Base-by-base conservation (phyloP, 306 rosid species). In the Senna tora region DNA sequence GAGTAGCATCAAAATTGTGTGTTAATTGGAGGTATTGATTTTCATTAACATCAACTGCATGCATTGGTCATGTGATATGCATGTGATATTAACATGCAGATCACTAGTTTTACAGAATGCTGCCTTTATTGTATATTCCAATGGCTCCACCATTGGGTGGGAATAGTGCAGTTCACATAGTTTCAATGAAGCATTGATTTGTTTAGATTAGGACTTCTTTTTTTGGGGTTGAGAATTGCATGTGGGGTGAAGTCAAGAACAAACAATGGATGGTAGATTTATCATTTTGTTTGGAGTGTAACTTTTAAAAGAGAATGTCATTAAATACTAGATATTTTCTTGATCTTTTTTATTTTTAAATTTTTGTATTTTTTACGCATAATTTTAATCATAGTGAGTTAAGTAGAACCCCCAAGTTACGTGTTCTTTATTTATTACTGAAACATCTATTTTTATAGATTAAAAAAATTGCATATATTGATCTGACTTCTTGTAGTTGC, bases 51-150 rank as follows among this genome's bases (percentile, higher is more conserved):
- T 25, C 2, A 46, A 14, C 14, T 8, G 52, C 38, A 42, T 8
- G 52, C 38, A 42, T 69, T 16, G 19, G 11, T 67, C 15, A 2
- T 49, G 76, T 32, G 16, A 45, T 72, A 53, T 67, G 77, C 25
- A 69, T 10, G 67, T 61, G 67, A 17, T 45, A 9, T 38, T 42
- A 17, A 36, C 79, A 60, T 72, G 77, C 14, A 54, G 45, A 17
- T 54, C 28, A 7, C 19, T 21, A 25, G 49, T 72, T 32, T 19
- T 21, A 2, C 1, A 30, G 39, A 43, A 19, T 10, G 21, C 39
- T 36, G 50, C 6, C 16, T 50, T 1, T 25, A 25, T 25, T 12
- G 30, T 45, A 56, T 57, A 21, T 47, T 67, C 52, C 19, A 12
- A 8, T 9, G 50, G 50, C 25, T 39, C 36, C 69, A 49, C 56